These are phyloP conservation scores for Calvatia gigantea DNA, from an alignment of 768 basidiomycete species.

Conservation along the genomic window DNA sequence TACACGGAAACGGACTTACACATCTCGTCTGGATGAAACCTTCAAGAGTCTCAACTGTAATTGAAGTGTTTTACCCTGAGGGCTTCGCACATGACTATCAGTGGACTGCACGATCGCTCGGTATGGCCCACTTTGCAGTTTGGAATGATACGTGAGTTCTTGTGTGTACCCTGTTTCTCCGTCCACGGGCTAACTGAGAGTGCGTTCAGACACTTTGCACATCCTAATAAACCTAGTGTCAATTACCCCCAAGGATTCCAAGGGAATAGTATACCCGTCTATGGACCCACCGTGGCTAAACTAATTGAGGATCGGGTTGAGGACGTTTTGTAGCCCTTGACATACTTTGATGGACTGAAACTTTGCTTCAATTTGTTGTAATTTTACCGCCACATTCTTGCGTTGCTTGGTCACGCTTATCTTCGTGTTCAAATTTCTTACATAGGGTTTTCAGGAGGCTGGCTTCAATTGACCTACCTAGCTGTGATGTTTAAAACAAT, in stretches of 20 bases:
- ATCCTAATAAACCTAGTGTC: conserved; percentile 43
- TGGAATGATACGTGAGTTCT: conserved; percentile 73
- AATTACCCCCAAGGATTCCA: conserved; percentile 87
- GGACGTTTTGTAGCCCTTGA: conserved; percentile 3
- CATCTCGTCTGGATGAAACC: conserved; percentile 85
- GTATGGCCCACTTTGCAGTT: conserved; percentile 71
- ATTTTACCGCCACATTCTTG: no score
- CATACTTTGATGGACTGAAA: not conserved
- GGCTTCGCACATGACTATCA: conserved; percentile 88
- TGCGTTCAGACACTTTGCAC: conserved; percentile 30
- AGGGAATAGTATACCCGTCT: conserved; percentile 68
- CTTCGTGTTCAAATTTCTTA: no score
- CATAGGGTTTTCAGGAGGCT: no score
- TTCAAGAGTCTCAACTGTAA: conserved; percentile 71
- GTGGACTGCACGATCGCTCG: conserved; percentile 73
- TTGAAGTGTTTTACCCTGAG: conserved; percentile 79
- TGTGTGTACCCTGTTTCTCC: not conserved
- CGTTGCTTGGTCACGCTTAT: no score
- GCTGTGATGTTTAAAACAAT: no score
- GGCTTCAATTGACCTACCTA: no score
- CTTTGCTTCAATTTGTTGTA: no score
- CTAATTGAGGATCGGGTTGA: conserved; percentile 68
- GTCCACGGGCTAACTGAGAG: not conserved
- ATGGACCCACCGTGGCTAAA: conserved; percentile 60
- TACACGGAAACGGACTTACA: conserved; percentile 80